Percentiles rank a stretch among this genome's conserved stretches.
These are phyloP conservation scores for Raphidocelis subcapitata DNA, from an alignment of 139 green algal species.

Conservation along the genomic window DNA sequence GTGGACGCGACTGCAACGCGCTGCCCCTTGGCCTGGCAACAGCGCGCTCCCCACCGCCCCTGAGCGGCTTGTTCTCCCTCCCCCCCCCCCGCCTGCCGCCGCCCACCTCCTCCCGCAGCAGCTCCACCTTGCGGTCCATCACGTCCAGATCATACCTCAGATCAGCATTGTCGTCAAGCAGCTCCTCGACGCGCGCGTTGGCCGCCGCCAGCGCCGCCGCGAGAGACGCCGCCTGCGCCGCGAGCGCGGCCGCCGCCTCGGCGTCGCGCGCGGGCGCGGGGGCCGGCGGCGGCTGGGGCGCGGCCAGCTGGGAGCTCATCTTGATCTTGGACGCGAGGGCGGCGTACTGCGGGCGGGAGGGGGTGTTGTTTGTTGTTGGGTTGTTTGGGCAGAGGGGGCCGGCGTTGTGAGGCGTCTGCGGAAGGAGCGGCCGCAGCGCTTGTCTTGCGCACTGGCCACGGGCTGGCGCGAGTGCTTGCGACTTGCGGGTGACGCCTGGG, in stretches of 20 bases:
- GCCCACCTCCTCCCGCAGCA: slow-evolving; percentile 29
- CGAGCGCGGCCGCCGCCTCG: not conserved
- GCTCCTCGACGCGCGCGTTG: slow-evolving; percentile 20
- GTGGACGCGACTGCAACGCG: no score
- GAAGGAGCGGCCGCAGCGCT: no score
- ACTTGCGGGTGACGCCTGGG: no score
- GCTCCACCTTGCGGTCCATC: slow-evolving; percentile 32
- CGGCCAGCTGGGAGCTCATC: slow-evolving; percentile 27
- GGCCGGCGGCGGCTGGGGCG: not conserved
- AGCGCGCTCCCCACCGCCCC: no score
- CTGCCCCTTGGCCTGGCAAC: no score
- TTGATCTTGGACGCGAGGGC: slow-evolving; percentile 28
- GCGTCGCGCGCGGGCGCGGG: not conserved
- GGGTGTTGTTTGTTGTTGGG: no score
- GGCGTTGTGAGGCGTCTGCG: no score
- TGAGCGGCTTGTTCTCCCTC: no score
- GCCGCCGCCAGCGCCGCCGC: not conserved
- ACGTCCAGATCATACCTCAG: slow-evolving; percentile 27
- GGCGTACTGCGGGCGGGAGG: slow-evolving; percentile 19
- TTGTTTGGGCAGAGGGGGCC: no score
- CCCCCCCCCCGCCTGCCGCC: not conserved
- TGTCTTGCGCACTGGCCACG: no score
- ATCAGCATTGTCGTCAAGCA: slow-evolving; percentile 25
- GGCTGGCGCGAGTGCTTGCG: no score
- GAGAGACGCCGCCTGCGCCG: not conserved